Conservation (phyloP, 164 flowering plant genomes). For the Piper betle region DNA sequence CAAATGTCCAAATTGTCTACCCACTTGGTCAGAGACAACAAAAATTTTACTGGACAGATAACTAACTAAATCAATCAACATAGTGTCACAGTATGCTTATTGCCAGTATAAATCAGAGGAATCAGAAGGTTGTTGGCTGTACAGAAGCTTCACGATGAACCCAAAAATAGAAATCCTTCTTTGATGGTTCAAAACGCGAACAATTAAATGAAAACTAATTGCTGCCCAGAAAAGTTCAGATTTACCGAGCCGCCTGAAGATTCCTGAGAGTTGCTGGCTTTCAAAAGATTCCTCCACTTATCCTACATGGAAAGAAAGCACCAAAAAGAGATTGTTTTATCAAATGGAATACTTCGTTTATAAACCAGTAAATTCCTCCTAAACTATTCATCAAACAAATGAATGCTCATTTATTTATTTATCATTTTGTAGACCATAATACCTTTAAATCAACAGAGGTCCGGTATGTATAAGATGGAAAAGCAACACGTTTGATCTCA, state of each 20-base stretch:
- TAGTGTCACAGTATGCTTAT: too few relatives aligned
- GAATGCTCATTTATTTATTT: too few relatives aligned
- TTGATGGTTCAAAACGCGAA: neutral
- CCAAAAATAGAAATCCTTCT: too few relatives aligned
- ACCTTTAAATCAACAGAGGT: constrained; percentile 98
- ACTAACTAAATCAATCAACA: too few relatives aligned
- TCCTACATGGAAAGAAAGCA: constrained; percentile 37
- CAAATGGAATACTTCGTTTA: neutral
- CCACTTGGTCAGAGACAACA: too few relatives aligned
- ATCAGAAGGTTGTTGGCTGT: too few relatives aligned
- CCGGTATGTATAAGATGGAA: constrained; percentile 70
- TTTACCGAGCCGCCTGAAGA: constrained; percentile 58
- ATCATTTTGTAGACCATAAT: neutral
- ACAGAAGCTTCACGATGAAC: neutral
- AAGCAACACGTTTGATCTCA: constrained; percentile 78
- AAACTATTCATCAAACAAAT: neutral
- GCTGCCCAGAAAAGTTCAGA: neutral
- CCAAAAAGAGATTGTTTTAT: too few relatives aligned
- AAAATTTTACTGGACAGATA: too few relatives aligned
- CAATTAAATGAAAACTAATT: neutral
- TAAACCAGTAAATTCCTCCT: too few relatives aligned
- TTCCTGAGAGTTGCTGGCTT: constrained; percentile 66
- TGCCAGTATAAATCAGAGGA: too few relatives aligned
- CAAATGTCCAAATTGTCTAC: too few relatives aligned
- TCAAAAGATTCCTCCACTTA: constrained; percentile 94